phyloP scores from a whole-genome alignment of 345 rosid genomes.

The Abelmoschus esculentus region DNA sequence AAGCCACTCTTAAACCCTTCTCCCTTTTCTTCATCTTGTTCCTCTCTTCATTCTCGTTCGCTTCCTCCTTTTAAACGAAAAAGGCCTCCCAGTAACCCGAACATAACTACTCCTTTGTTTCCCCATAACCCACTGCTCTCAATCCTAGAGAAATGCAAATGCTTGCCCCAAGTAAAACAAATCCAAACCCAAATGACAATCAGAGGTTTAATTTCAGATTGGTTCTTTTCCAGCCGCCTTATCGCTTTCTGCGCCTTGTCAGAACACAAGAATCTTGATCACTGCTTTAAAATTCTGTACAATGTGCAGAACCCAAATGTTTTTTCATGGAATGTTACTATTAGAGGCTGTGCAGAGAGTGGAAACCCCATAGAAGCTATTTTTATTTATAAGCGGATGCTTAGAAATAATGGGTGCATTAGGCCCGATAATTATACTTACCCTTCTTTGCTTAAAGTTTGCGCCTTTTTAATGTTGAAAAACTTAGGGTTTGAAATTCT shows the following conservation, averaged over 20 bases:
- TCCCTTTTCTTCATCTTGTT: neutral
- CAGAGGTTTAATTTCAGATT: slow-evolving; percentile 43
- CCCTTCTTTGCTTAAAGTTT: slow-evolving; percentile 60
- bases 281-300: slow-evolving; percentile 46
- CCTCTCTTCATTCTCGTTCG: slow-evolving; percentile 28
- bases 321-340: slow-evolving; percentile 72
- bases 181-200: slow-evolving; percentile 59
- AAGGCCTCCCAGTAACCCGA: slow-evolving; percentile 26
- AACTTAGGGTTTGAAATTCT: slow-evolving; percentile 43
- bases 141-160: slow-evolving; percentile 47
- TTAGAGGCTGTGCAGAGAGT: slow-evolving; percentile 51
- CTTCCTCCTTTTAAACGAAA: slow-evolving; percentile 37
- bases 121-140: slow-evolving; percentile 53
- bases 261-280: slow-evolving; percentile 46
- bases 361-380: slow-evolving; percentile 34
- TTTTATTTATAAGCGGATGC: slow-evolving; percentile 51
- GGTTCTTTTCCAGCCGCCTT: slow-evolving; percentile 57
- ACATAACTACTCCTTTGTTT: slow-evolving; percentile 35
- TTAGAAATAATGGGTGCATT: slow-evolving; percentile 33
- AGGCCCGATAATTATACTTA: slow-evolving; percentile 68
- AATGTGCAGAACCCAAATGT: slow-evolving; percentile 29
- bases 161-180: slow-evolving; percentile 54
- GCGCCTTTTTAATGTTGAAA: slow-evolving; percentile 34
- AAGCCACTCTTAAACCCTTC: neutral
- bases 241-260: slow-evolving; percentile 58